Base-by-base conservation (phyloP, 2,329 filamentous ascomycete genomes). In the Blumeria hordei region DNA sequence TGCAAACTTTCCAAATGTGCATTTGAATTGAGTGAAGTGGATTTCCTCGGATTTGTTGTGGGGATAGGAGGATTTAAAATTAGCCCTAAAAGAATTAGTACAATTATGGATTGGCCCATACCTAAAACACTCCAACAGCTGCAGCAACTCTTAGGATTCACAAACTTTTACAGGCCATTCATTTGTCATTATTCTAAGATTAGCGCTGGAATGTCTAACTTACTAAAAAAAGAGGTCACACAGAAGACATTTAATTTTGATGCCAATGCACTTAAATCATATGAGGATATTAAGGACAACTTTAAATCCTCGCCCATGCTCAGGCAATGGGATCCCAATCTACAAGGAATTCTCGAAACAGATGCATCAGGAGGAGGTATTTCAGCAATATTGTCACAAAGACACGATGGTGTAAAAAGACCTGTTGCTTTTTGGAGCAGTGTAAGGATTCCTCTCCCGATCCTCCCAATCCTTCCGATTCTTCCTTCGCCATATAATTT, bases 271-370 rank as follows among this genome's bases (percentile, higher is more conserved):
- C 50, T 39, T 12, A n/a, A 39, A 18, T 53, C 50, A 8, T 53
- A 43, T 44, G 44, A 54, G 36, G 14, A 54, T 14, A 33, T 54
- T 28, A 54, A 54, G 34, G n/a, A 11, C 10, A 16, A 18, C 37
- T 54, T 54, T 28, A 14, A n/a, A 54, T 32, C 8, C 18, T 54
- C 36, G 9, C 37, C 52, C 28, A 43, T 44, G 16, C 9, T 54
- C 16, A 36, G 28, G 6, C 52, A 54, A 32, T 54, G 36, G 52
- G 52, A 43, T 32, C 52, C 36, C n/a, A 54, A 33, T 34, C 21
- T 32, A 54, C 52, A 18, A 43, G 52, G 52, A 43, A 54, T 54
- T n/a, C 18, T 54, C 16, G 52, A 54, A 44, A 54, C 52, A 43
- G 52, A 54, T 32, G 52, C 36, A 21, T 44, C 52, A 8, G 52